phyloP scores from a whole-genome alignment of 169 alveolate genomes.

The Cardiosporidium cionae region DNA sequence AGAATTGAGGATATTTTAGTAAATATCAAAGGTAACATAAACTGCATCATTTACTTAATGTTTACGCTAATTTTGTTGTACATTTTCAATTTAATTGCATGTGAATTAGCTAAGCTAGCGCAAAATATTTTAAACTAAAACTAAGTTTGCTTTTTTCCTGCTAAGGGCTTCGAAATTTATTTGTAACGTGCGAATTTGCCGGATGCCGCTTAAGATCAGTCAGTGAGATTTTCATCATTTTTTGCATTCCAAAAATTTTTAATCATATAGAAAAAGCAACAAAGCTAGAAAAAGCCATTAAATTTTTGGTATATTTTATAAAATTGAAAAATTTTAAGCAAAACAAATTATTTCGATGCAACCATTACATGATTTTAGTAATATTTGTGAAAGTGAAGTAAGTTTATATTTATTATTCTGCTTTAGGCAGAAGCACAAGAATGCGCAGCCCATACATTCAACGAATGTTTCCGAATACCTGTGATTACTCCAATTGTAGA shows the following conservation, averaged over 20 bases:
- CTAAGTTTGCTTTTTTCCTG: background rate
- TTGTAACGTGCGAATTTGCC: slow-evolving; percentile 74
- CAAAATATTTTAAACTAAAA: too few species aligned
- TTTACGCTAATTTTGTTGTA: too few species aligned
- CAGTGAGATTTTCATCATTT: slow-evolving; percentile 1
- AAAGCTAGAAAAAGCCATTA: too few species aligned
- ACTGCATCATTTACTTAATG: too few species aligned
- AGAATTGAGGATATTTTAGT: slow-evolving; percentile 65
- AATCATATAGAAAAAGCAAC: background rate
- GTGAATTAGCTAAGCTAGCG: too few species aligned
- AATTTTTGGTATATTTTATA: background rate
- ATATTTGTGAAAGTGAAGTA: too few species aligned
- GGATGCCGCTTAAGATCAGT: slow-evolving; percentile 72
- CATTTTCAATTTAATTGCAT: too few species aligned
- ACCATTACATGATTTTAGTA: background rate
- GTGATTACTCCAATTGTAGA: slow-evolving; percentile 76
- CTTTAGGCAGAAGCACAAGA: slow-evolving; percentile 44
- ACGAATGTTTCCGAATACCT: slow-evolving; percentile 80
- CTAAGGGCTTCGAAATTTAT: slow-evolving; percentile 58
- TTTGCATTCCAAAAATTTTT: background rate
- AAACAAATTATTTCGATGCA: too few species aligned
- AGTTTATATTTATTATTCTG: too few species aligned
- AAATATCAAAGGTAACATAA: too few species aligned
- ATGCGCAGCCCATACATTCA: slow-evolving; percentile 68
- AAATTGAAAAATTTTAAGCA: too few species aligned